Base-by-base conservation (phyloP, 352 stramenopile species). In the Phytophthora sojae region DNA sequence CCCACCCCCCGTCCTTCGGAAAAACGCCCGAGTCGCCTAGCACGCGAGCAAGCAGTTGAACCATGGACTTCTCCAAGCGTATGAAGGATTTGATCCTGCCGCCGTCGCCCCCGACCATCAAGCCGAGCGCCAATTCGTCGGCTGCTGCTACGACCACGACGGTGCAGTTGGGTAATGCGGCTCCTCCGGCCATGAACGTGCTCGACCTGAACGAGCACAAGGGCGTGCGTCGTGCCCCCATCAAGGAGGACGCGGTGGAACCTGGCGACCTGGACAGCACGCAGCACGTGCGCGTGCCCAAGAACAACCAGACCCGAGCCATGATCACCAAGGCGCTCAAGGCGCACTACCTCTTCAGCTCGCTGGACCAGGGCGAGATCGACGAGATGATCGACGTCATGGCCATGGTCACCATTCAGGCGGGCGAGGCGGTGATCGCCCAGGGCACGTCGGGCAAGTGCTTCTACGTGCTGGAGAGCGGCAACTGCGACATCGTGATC, bases 391-490 rank as follows among this genome's bases (percentile, higher is more conserved):
- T 95, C 49, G 82, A 93, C 53, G 82, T 93, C 37, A 95, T 95
- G 88, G 76, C 82, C 50, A 92, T 91, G 81, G 80, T 89, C 49
- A 90, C 82, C 17, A 75, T 90, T 23, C 82, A 91, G 53, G 69
- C 73, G 0, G 81, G 82, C 6, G 85, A 93, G 25, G 66, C 86
- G n/a, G 80, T 96, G 6, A 96, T 96, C 59, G 71, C 77, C 15
- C 89, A 97, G 70, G 96, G 96, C 57, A 87, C 90, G 7, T 57
- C 86, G 15, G 94, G 92, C 64, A 95, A 98, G 73, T 95, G 82
- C 57, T 98, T 99, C 67, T 99, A 97, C 77, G 90, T 99, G 30
- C 87, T 99, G 21, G 80, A 97, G 64, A 96, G 83, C 75, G 97
- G 97, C 17, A 69, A 83, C 39, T 93, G 97, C 58, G 88, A 92